phyloP scores from a whole-genome alignment of 1,284 basidiomycete genomes.

The Mycosarcoma maydis region DNA sequence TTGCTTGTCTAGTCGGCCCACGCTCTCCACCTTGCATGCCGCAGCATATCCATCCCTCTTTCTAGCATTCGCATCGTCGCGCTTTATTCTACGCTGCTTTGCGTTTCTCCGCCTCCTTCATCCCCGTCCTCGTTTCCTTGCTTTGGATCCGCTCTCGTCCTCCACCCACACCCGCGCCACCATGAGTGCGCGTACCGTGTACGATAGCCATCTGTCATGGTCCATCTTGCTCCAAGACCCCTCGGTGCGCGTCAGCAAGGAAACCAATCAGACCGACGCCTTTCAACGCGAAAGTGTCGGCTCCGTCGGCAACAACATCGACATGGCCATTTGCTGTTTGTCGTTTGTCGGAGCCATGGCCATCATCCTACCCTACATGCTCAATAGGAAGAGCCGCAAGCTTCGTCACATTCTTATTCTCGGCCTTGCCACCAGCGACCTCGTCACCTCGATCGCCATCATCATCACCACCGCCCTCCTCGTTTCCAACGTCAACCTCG shows the following conservation, averaged over 20 bases:
- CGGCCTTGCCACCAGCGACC: conserved; percentile 57
- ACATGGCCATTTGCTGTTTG: conserved; percentile 54
- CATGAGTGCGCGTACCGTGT: conserved; percentile 6
- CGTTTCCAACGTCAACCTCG: conserved; percentile 45
- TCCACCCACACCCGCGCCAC: background rate
- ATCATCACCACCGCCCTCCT: conserved; percentile 48
- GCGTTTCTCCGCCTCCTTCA: background rate
- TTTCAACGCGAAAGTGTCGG: conserved; percentile 45
- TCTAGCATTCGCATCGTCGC: background rate
- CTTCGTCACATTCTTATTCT: conserved; percentile 58
- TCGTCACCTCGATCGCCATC: conserved; percentile 50
- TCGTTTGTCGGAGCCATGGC: conserved; percentile 49
- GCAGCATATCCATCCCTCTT: background rate
- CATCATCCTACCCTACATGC: conserved; percentile 58
- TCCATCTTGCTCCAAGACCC: conserved; percentile 14
- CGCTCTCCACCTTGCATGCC: background rate
- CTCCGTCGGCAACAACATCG: conserved; percentile 49
- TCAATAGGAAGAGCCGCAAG: conserved; percentile 49
- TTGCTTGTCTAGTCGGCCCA: background rate
- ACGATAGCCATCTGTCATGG: conserved; percentile 4
- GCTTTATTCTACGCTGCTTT: no score
- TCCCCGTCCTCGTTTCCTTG: background rate
- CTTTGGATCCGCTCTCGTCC: background rate
- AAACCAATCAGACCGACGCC: conserved; percentile 21
- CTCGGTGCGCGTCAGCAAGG: conserved; percentile 20